Evolutionary conservation across 179 eudicot species (phyloP), one percentile per base, ranked within the genome.

Genomic region (Patellifolia procumbens): DNA sequence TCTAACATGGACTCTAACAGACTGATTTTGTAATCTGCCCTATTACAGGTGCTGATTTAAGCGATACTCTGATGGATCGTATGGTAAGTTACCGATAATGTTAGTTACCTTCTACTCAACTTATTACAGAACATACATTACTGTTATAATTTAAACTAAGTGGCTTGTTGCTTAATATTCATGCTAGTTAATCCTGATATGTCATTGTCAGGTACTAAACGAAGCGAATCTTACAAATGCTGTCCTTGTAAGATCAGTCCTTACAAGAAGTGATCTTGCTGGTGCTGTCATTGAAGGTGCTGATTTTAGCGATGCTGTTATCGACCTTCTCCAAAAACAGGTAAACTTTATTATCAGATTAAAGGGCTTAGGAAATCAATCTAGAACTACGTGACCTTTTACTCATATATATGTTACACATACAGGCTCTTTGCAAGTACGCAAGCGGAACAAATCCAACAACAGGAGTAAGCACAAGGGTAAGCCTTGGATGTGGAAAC

Each of bases 21-120:
- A 43, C 42, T 70, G 26, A 70, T 26, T 10, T 70, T 1, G 2
- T 0, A 49, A 39, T 49, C 55, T 48, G 9, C 39, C 20, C 2
- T 35, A n/a, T 72, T 76, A 73, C 87, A 92, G 98, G 98, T 81
- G 97, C 99, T 17, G 99, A 95, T 81, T 86, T 95, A 77, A 95
- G 99, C 28, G 99, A 95, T 77, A 95, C 99, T 4, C 81, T 92
- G 76, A 95, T 95, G 99, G 99, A 95, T 81, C 94, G 97, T 26
- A 95, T 95, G 97, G 97, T 94, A 88, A 73, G 75, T 16, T 64
- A 35, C n/a, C n/a, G n/a, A n/a, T n/a, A n/a, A n/a, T n/a, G n/a
- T n/a, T n/a, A n/a, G n/a, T n/a, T n/a, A n/a, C n/a, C n/a, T n/a
- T n/a, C n/a, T n/a, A n/a, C n/a, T n/a, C n/a, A n/a, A n/a, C n/a